Percentiles rank a stretch among this genome's conserved stretches.
Evolutionary conservation across 306 rosid species (phyloP).

Genomic region (Rosa rugosa): DNA sequence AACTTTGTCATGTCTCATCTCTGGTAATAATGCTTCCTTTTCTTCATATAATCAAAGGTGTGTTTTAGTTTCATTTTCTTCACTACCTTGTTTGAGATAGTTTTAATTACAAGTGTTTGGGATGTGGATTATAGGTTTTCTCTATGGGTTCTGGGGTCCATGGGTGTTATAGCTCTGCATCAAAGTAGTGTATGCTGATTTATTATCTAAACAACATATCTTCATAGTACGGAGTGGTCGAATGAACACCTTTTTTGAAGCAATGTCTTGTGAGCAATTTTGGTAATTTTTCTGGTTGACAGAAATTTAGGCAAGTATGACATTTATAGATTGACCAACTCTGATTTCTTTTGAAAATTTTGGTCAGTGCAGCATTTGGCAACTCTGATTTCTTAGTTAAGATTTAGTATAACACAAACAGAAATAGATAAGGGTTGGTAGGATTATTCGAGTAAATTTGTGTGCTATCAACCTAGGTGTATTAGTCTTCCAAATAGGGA

Average conservation of each 20-base stretch:
- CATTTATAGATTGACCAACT: neutral
- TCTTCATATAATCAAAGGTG: too few relatives aligned
- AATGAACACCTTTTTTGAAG: too few relatives aligned
- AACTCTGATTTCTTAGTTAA: neutral
- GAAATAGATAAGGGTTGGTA: neutral
- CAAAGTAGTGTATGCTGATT: too few relatives aligned
- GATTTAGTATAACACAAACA: neutral
- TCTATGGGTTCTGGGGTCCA: too few relatives aligned
- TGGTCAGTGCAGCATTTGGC: neutral
- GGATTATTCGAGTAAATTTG: neutral
- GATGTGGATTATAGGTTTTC: too few relatives aligned
- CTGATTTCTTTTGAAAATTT: neutral
- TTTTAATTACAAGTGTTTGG: too few relatives aligned
- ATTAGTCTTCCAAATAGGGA: neutral
- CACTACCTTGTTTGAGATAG: too few relatives aligned
- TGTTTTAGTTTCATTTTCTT: too few relatives aligned
- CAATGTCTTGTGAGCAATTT: neutral
- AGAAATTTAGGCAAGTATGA: neutral
- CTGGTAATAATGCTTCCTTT: neutral
- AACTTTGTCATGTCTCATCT: neutral
- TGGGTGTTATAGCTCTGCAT: too few relatives aligned
- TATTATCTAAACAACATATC: too few relatives aligned
- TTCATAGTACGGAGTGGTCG: too few relatives aligned
- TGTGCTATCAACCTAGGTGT: neutral
- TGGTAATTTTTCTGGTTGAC: neutral